Conservation (phyloP, 495 filamentous ascomycete species). For the Lasiosphaeris hirsuta region DNA sequence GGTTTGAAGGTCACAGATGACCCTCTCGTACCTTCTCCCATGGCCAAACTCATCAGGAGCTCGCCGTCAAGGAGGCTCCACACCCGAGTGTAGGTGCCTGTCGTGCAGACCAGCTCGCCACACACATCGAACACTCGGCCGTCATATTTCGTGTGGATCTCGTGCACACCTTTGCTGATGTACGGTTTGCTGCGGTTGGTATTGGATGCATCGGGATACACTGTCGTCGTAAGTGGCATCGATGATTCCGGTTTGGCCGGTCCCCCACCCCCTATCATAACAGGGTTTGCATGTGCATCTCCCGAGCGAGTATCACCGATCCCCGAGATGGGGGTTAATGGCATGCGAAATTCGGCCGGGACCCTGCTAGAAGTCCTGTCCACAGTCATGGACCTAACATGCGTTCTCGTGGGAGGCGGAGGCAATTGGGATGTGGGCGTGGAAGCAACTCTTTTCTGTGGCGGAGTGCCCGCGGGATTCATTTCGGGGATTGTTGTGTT, state of each 20-base stretch:
- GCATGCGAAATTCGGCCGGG: conserved; percentile 33
- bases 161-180: conserved; percentile 61
- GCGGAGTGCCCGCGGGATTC: conserved; percentile 4
- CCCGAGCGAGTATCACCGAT: conserved; percentile 22
- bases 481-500: conserved; percentile 35
- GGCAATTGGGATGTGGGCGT: conserved; percentile 47
- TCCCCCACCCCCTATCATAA: background rate
- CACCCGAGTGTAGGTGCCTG: conserved; percentile 75
- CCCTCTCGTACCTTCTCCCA: conserved; percentile 74
- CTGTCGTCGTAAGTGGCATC: conserved; percentile 20
- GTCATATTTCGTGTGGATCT: conserved; percentile 84
- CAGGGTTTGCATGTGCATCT: conserved; percentile 20
- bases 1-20: conserved; percentile 85
- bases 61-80: conserved; percentile 85
- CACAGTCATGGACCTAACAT: conserved; percentile 50
- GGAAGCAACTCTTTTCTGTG: conserved; percentile 51
- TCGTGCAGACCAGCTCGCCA: conserved; percentile 82
- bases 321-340: conserved; percentile 23
- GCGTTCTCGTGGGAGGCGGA: conserved; percentile 36
- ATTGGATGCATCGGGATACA: conserved; percentile 78
- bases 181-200: conserved; percentile 80
- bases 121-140: conserved; percentile 81
- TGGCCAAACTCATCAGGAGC: conserved; percentile 71
- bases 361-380: conserved; percentile 37
- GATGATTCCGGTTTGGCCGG: conserved; percentile 20